Evolutionary conservation across 345 rosid genomes (phyloP).

Genomic region (Corymbia maculata): DNA sequence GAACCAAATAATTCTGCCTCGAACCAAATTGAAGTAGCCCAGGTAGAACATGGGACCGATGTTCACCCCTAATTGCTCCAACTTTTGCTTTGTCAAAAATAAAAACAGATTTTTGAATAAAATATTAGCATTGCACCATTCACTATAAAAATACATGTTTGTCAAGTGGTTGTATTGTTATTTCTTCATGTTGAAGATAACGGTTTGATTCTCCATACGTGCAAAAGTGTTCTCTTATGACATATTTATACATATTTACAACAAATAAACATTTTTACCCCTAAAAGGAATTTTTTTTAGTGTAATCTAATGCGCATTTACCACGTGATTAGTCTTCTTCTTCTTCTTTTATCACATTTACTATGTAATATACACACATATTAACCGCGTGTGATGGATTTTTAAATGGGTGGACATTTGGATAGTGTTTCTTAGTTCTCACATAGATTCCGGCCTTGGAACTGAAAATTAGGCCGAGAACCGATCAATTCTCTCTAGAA

Average conservation of each 20-base stretch:
- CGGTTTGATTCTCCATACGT: background rate
- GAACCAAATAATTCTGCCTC: too few relatives aligned
- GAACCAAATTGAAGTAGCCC: too few relatives aligned
- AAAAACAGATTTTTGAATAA: background rate
- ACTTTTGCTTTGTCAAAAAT: background rate
- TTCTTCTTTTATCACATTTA: background rate
- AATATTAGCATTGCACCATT: background rate
- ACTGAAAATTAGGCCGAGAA: background rate
- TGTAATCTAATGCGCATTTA: background rate
- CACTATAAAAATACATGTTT: background rate
- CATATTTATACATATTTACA: background rate
- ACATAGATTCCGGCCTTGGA: background rate
- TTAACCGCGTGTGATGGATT: too few relatives aligned
- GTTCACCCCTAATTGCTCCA: background rate
- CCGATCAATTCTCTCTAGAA: background rate
- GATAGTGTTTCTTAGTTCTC: background rate
- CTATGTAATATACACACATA: background rate
- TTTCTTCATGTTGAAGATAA: background rate
- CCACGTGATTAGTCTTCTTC: background rate
- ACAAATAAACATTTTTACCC: background rate
- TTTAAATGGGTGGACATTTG: too few relatives aligned
- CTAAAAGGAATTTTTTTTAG: background rate
- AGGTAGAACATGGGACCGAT: too few relatives aligned
- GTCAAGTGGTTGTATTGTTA: background rate
- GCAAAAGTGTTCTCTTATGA: background rate